These are phyloP conservation scores for Cyclotella baltica DNA, from an alignment of 108 stramenopile species.

Conservation along the genomic window DNA sequence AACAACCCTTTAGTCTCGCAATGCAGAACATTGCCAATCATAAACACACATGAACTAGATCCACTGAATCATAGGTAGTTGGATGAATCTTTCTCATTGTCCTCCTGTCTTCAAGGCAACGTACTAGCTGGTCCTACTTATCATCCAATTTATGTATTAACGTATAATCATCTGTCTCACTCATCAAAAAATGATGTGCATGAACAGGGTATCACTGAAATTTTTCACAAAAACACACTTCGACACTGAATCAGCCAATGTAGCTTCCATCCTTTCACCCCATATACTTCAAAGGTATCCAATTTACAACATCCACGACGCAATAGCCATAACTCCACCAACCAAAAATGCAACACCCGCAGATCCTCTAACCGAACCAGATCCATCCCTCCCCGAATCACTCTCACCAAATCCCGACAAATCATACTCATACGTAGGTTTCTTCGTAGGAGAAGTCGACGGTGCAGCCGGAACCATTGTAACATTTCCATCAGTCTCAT, in stretches of 20 bases:
- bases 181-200: conserved; percentile 7
- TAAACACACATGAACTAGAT: no score
- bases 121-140: neutral
- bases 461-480: neutral
- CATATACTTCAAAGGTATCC: neutral
- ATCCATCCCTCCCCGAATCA: neutral
- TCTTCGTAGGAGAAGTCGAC: neutral
- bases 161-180: neutral
- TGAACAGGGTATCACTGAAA: neutral
- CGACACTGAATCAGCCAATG: neutral
- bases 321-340: neutral
- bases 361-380: neutral
- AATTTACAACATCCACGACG: neutral
- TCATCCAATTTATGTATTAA: neutral
- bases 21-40: no score
- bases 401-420: neutral
- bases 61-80: no score
- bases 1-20: no score
- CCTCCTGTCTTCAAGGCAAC: no score
- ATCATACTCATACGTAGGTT: neutral
- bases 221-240: neutral
- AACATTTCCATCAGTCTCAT: neutral
- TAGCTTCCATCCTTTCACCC: neutral
- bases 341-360: neutral
- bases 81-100: no score